These are phyloP conservation scores for Crithidia thermophila DNA, from an alignment of 208 protist genomes.

Conservation along the genomic window DNA sequence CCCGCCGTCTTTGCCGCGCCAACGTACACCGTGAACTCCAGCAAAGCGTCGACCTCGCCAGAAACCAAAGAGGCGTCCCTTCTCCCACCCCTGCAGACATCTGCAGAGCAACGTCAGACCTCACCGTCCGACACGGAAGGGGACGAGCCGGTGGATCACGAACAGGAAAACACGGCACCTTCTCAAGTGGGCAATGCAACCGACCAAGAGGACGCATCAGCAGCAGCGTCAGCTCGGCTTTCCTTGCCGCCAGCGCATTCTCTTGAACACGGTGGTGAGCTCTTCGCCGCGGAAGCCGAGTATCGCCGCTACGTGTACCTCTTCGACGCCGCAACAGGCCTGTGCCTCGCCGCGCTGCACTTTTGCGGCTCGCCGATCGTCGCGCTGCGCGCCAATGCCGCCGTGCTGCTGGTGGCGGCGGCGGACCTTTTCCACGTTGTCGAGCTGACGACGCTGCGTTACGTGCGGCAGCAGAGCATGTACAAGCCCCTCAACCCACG, in stretches of 20 bases:
- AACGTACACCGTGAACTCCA: slow-evolving; percentile 1
- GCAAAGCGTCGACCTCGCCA: too few species aligned
- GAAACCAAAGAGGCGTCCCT: not conserved
- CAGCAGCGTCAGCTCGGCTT: not conserved
- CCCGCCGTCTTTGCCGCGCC: slow-evolving; percentile 18
- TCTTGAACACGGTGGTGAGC: not conserved
- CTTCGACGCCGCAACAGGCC: slow-evolving; percentile 44
- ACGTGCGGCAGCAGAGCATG: slow-evolving; percentile 58
- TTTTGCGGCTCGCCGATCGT: slow-evolving; percentile 56
- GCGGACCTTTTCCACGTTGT: slow-evolving; percentile 65
- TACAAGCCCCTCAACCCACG: slow-evolving; percentile 45
- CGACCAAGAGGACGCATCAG: not conserved
- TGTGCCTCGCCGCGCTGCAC: slow-evolving; percentile 56
- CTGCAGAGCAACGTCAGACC: not conserved
- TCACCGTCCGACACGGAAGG: not conserved
- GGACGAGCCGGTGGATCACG: too few species aligned
- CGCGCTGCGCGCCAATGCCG: slow-evolving; percentile 46
- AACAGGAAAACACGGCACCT: too few species aligned
- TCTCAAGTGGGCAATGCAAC: too few species aligned
- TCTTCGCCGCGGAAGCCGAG: slow-evolving; percentile 18
- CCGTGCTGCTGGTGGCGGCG: slow-evolving; percentile 45
- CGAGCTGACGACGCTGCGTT: slow-evolving; percentile 54
- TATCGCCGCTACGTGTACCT: slow-evolving; percentile 44
- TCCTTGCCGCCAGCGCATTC: not conserved
- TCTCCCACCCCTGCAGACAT: not conserved